A percentile compares a stretch with the other conserved stretches of the same genome.
phyloP scores from a whole-genome alignment of 2,329 filamentous ascomycete genomes.

The Talaromyces sp. region DNA sequence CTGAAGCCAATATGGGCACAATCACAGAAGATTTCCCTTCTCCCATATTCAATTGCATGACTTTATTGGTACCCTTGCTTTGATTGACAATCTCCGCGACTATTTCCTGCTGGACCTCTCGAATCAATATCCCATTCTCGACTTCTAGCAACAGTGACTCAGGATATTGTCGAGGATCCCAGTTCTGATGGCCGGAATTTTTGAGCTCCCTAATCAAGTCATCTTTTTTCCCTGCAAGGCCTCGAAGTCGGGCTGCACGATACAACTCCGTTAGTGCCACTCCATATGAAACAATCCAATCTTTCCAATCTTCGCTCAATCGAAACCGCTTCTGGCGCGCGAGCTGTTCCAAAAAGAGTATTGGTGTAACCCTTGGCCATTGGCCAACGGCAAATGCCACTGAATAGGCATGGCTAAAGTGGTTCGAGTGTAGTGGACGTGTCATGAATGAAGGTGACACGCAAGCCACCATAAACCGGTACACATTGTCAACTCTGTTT shows the following conservation, averaged over 20 bases:
- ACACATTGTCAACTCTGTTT: not conserved
- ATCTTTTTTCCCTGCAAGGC: not conserved
- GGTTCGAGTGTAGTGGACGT: not conserved
- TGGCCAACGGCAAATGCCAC: conserved; percentile 48
- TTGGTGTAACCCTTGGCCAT: not conserved
- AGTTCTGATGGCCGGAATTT: conserved; percentile 54
- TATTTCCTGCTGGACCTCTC: conserved; percentile 55
- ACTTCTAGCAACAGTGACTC: conserved; percentile 62
- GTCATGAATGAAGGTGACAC: not conserved
- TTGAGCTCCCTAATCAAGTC: not conserved
- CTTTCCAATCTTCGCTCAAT: not conserved
- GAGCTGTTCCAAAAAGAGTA: not conserved
- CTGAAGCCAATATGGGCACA: conserved; percentile 56
- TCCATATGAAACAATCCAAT: not conserved
- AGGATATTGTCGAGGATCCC: conserved; percentile 49
- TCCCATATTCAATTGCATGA: conserved; percentile 68
- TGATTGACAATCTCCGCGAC: conserved; percentile 51
- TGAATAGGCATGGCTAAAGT: not conserved
- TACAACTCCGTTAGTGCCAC: not conserved
- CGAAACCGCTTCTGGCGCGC: not conserved
- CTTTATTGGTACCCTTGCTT: conserved; percentile 39
- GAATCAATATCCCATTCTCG: conserved; percentile 58
- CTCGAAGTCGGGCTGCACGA: not conserved
- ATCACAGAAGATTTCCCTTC: conserved; percentile 67
- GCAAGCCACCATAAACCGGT: not conserved